These are phyloP conservation scores for Sinapis alba DNA, from an alignment of 441 rosid species.

Conservation along the genomic window DNA sequence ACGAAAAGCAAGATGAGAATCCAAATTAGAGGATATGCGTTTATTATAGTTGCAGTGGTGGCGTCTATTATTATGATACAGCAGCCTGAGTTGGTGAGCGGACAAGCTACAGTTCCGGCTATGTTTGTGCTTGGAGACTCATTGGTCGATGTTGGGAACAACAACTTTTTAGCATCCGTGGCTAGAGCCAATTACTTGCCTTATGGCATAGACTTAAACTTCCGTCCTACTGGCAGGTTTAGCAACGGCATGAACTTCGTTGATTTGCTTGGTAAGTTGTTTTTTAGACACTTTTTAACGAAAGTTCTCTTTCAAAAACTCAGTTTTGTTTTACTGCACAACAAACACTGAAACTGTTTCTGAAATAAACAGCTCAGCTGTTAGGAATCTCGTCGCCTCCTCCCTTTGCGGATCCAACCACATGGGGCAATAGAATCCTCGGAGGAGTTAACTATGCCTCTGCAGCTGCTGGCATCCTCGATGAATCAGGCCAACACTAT, in stretches of 20 bases:
- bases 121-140: slow-evolving; percentile 75
- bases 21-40: slow-evolving; percentile 14
- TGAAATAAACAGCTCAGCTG: slow-evolving; percentile 51
- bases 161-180: slow-evolving; percentile 53
- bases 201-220: slow-evolving; percentile 58
- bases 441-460: slow-evolving; percentile 86
- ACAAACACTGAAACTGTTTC: background rate
- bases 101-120: slow-evolving; percentile 44
- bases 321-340: background rate
- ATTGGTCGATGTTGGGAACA: slow-evolving; percentile 66
- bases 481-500: slow-evolving; percentile 73
- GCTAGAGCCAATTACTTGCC: slow-evolving; percentile 64
- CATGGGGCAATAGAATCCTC: slow-evolving; percentile 56
- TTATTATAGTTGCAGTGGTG: slow-evolving; percentile 18
- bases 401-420: slow-evolving; percentile 67
- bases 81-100: slow-evolving; percentile 31
- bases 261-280: slow-evolving; percentile 62
- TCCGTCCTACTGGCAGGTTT: slow-evolving; percentile 60
- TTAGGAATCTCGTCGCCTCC: slow-evolving; percentile 63
- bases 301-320: background rate
- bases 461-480: slow-evolving; percentile 89
- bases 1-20: slow-evolving; percentile 20
- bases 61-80: slow-evolving; percentile 26
- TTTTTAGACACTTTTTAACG: background rate
- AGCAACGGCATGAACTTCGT: slow-evolving; percentile 56